These are phyloP conservation scores for Penicillium sp. DNA, from an alignment of 2,329 filamentous ascomycete genomes.

Conservation along the genomic window DNA sequence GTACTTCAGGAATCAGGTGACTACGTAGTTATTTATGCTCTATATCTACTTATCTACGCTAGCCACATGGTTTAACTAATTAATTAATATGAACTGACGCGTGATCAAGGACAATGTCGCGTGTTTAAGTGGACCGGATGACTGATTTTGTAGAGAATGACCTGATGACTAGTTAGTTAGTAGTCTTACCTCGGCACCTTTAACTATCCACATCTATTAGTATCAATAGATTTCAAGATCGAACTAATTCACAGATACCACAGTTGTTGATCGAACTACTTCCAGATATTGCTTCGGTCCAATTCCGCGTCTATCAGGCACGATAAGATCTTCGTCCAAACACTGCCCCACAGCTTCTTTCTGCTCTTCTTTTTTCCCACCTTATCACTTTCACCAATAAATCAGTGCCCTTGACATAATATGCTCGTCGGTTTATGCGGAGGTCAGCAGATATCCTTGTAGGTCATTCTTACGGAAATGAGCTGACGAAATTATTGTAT, in stretches of 20 bases:
- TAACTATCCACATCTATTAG: too few species aligned
- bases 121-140: too few species aligned
- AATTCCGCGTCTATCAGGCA: neutral
- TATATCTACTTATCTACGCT: too few species aligned
- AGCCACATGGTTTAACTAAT: too few species aligned
- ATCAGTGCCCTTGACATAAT: neutral
- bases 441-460: slow-evolving; percentile 34
- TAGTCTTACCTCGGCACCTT: too few species aligned
- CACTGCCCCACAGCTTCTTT: slow-evolving; percentile 6
- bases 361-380: slow-evolving; percentile 1
- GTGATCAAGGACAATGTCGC: too few species aligned
- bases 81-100: too few species aligned
- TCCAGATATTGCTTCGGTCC: neutral
- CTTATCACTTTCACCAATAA: neutral
- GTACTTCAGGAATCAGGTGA: neutral
- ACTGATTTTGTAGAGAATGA: too few species aligned
- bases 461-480: neutral
- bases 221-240: too few species aligned
- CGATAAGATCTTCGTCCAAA: slow-evolving; percentile 4
- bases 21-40: neutral
- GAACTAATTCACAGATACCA: too few species aligned
- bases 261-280: neutral
- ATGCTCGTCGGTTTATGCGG: slow-evolving; percentile 55
- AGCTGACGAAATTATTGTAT: slow-evolving; percentile 15
- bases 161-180: too few species aligned